Evolutionary conservation across 805 yeast genomes (phyloP).

Genomic region (Lachancea quebecensis): DNA sequence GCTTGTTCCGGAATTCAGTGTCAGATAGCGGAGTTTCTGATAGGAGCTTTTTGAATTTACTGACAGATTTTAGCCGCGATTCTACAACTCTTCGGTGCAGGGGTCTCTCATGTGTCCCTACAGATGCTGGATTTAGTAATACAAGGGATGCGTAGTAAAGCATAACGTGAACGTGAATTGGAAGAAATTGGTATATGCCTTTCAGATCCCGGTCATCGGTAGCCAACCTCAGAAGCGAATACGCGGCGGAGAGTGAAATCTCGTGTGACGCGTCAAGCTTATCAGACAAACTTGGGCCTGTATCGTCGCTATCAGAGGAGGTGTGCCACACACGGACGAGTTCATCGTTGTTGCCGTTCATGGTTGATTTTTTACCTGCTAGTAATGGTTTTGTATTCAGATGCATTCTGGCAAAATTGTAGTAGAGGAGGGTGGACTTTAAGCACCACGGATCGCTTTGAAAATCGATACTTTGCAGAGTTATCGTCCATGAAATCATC

Average conservation of each 20-base stretch:
- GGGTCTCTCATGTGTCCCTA: conserved; percentile 14
- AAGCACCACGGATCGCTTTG: conserved; percentile 54
- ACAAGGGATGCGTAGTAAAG: conserved; percentile 58
- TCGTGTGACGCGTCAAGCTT: conserved; percentile 23
- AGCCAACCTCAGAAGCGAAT: conserved; percentile 52
- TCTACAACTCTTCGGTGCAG: conserved; percentile 16
- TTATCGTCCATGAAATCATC: conserved; percentile 77
- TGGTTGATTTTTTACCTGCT: conserved; percentile 10
- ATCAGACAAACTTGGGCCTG: neutral
- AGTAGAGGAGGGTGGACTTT: conserved; percentile 61
- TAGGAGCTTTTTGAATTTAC: conserved; percentile 38
- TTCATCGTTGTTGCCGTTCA: conserved; percentile 1
- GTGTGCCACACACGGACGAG: conserved; percentile 7
- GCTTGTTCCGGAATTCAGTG: conserved; percentile 40
- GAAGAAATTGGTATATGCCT: conserved; percentile 52
- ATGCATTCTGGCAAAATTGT: conserved; percentile 71
- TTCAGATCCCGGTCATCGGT: conserved; percentile 53
- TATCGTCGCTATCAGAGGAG: conserved; percentile 1
- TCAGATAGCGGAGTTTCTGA: conserved; percentile 46
- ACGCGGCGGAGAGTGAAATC: conserved; percentile 57
- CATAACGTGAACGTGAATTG: conserved; percentile 69
- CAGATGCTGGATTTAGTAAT: conserved; percentile 42
- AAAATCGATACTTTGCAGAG: conserved; percentile 49
- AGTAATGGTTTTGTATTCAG: conserved; percentile 38
- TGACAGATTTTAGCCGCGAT: conserved; percentile 34